Evolutionary conservation across 306 rosid species (phyloP), one percentile per base, ranked within the genome.

Genomic region (Castanea mollissima): DNA sequence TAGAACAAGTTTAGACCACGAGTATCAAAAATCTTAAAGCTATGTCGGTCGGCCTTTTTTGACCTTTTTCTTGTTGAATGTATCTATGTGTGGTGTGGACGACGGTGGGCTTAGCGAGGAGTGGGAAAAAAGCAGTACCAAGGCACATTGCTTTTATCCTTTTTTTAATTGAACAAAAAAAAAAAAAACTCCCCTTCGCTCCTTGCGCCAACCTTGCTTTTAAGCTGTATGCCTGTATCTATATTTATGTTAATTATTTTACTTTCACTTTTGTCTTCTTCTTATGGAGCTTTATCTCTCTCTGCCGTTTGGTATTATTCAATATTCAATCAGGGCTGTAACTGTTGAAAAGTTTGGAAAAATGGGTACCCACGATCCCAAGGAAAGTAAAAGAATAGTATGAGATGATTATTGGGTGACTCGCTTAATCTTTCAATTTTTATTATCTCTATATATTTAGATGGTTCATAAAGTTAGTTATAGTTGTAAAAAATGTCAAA

Each of bases 161-260:
- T 41, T 23, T 55, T 44, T 49, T 52, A 46, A 23, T 71, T 21
- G 3, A 49, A 49, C 15, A 0, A 2, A 38, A 8, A 38, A 38
- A 32, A 32, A 31, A 38, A 71, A 71, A 25, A 49, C 75, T 71
- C 75, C 75, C 75, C 29, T 71, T 49, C 15, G 75, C 75, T 25
- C 57, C 19, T 49, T 71, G 13, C 23, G 8, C 52, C 46, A 18
- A 19, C 54, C 54, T 49, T 49, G 54, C 54, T 49, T 38, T 38
- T 49, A 49, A 49, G 54, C 15, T 49, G 54, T 23, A 23, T 23
- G 23, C 23, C 23, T 23, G 23, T 49, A 10, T 60, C 67, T 19
- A 19, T 19, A 23, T 21, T 60, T 20, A 2, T n/a, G 21, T n/a
- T 27, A 60, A 19, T 60, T 59, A 27, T 23, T 20, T 27, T 60